phyloP scores from a whole-genome alignment of 2,329 filamentous ascomycete species.

The Lecanosticta acicola region DNA sequence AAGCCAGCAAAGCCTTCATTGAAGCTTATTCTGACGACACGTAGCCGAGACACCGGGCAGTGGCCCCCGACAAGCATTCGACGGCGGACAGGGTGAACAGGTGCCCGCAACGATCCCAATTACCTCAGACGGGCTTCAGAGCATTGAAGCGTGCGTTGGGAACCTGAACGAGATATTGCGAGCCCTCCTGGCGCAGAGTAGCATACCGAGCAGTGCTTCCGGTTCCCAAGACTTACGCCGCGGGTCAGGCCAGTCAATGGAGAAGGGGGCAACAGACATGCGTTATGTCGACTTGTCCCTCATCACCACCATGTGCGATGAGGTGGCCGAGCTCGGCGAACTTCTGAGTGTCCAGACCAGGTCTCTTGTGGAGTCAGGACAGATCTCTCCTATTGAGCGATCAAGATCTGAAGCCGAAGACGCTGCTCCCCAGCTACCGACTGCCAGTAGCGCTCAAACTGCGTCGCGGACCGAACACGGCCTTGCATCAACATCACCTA shows the following conservation, averaged over 20 bases:
- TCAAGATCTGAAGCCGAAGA: conserved; percentile 1
- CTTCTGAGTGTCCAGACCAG: conserved; percentile 2
- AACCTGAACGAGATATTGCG: conserved; percentile 9
- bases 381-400: neutral
- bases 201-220: neutral
- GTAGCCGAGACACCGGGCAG: conserved; percentile 6
- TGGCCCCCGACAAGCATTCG: conserved; percentile 7
- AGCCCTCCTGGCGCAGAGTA: conserved; percentile 3
- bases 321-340: conserved; percentile 10
- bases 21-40: neutral
- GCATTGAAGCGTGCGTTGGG: conserved; percentile 10
- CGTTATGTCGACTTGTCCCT: conserved; percentile 5
- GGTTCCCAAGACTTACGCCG: neutral
- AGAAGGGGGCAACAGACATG: neutral
- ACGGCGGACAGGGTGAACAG: neutral
- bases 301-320: conserved; percentile 5
- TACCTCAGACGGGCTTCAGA: conserved; percentile 6
- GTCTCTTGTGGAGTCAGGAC: neutral
- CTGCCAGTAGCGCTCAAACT: neutral
- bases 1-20: neutral
- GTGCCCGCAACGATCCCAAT: conserved; percentile 3
- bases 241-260: neutral
- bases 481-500: neutral
- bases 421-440: neutral
- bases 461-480: neutral